Percentiles rank a stretch among this genome's conserved stretches.
Evolutionary conservation across 1,284 basidiomycete species (phyloP).

Genomic region (Cerioporus squamosus): DNA sequence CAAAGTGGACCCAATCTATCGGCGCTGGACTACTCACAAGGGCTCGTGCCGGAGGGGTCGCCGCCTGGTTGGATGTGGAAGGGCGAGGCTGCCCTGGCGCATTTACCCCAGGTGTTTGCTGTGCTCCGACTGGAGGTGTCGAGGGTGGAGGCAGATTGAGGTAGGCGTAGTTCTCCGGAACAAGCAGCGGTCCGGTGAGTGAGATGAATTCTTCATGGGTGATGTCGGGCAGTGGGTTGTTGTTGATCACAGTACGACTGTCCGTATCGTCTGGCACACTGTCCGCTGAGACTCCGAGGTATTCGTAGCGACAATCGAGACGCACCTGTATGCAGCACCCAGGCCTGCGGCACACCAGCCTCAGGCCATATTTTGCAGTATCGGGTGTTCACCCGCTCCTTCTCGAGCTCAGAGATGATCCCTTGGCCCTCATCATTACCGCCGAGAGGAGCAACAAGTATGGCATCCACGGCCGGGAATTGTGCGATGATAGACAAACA

Average conservation of each 20-base stretch:
- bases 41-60: slow-evolving; percentile 37
- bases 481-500: slow-evolving; percentile 75
- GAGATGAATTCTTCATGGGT: slow-evolving; percentile 84
- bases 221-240: slow-evolving; percentile 83
- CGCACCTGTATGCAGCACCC: slow-evolving; percentile 73
- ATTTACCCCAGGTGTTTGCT: slow-evolving; percentile 16
- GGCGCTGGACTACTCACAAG: slow-evolving; percentile 68
- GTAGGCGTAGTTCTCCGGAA: slow-evolving; percentile 71
- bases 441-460: slow-evolving; percentile 74
- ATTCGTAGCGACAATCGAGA: neutral
- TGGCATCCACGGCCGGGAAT: slow-evolving; percentile 65
- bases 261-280: slow-evolving; percentile 54
- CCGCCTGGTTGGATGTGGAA: slow-evolving; percentile 44
- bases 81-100: slow-evolving; percentile 38
- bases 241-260: slow-evolving; percentile 74
- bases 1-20: slow-evolving; percentile 85
- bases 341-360: slow-evolving; percentile 76
- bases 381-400: slow-evolving; percentile 67
- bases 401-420: slow-evolving; percentile 67
- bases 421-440: slow-evolving; percentile 69
- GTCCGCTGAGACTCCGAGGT: neutral
- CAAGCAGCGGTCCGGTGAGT: slow-evolving; percentile 73
- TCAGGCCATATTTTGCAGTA: slow-evolving; percentile 76
- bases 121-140: slow-evolving; percentile 30
- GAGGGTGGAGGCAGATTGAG: slow-evolving; percentile 30